phyloP scores from a whole-genome alignment of 2,329 filamentous ascomycete genomes.

The Aphanoascus verrucosus region DNA sequence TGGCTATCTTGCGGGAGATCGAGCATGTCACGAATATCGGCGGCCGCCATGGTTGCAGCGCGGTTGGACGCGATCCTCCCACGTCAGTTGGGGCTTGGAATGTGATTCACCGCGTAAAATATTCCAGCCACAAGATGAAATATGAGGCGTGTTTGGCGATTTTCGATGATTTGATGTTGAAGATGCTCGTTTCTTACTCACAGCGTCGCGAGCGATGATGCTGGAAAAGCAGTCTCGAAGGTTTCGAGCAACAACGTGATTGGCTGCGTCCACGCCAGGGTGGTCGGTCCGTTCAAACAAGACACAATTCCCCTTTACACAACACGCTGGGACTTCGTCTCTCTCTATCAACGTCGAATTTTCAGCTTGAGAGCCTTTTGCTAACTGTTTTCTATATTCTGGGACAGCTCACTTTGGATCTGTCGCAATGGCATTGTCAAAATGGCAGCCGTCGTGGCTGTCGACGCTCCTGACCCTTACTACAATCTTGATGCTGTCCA shows the following conservation, averaged over 20 bases:
- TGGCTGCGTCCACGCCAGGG: slow-evolving; percentile 3
- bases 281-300: slow-evolving; percentile 6
- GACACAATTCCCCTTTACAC: slow-evolving; percentile 7
- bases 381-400: neutral
- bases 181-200: neutral
- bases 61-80: neutral
- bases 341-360: neutral
- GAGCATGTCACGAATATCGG: slow-evolving; percentile 80
- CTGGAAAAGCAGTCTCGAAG: neutral
- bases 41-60: slow-evolving; percentile 40
- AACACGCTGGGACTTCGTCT: neutral
- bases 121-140: neutral
- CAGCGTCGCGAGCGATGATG: neutral
- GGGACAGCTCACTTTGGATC: neutral
- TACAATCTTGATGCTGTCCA: slow-evolving; percentile 50
- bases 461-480: slow-evolving; percentile 48
- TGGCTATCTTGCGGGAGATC: slow-evolving; percentile 54
- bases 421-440: slow-evolving; percentile 28
- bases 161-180: neutral
- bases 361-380: neutral
- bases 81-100: neutral
- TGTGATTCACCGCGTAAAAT: neutral
- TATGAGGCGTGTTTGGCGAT: neutral
- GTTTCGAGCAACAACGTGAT: neutral
- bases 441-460: slow-evolving; percentile 31